phyloP scores from a whole-genome alignment of 306 rosid species.

The Mimosa bimucronata region DNA sequence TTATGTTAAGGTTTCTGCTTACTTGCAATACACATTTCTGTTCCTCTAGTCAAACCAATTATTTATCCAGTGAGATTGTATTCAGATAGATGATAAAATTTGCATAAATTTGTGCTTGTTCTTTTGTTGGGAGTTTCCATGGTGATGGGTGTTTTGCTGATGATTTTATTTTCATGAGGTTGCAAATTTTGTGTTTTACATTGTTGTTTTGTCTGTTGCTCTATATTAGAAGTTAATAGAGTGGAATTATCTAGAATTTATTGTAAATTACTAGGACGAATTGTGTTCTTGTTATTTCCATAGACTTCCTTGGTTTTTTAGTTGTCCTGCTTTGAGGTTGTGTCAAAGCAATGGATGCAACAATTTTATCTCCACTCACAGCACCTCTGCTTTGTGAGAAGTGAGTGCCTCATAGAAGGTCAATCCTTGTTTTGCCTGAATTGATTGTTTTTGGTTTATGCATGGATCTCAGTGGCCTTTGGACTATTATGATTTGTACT shows the following conservation, averaged over 20 bases:
- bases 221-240: neutral
- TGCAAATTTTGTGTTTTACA: neutral
- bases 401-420: constrained; percentile 30
- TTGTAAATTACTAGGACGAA: constrained; percentile 31
- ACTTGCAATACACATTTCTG: neutral
- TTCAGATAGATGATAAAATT: neutral
- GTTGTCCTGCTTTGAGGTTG: constrained; percentile 13
- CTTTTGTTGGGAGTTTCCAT: neutral
- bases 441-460: constrained; percentile 30
- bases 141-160: neutral
- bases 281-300: constrained; percentile 23
- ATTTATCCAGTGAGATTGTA: neutral
- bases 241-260: constrained; percentile 5
- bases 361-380: constrained; percentile 23
- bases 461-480: constrained; percentile 30
- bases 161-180: neutral
- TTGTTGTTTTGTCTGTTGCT: neutral
- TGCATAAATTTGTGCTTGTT: neutral
- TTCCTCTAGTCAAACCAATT: neutral
- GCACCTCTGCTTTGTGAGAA: constrained; percentile 23
- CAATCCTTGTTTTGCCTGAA: constrained; percentile 22
- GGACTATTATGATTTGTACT: constrained; percentile 24
- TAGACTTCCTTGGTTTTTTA: constrained; percentile 17
- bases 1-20: neutral
- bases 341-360: constrained; percentile 22